Evolutionary conservation across 371 early-diverging fungal species (phyloP), one percentile per base, ranked within the genome.

Genomic region (Circinella minor): DNA sequence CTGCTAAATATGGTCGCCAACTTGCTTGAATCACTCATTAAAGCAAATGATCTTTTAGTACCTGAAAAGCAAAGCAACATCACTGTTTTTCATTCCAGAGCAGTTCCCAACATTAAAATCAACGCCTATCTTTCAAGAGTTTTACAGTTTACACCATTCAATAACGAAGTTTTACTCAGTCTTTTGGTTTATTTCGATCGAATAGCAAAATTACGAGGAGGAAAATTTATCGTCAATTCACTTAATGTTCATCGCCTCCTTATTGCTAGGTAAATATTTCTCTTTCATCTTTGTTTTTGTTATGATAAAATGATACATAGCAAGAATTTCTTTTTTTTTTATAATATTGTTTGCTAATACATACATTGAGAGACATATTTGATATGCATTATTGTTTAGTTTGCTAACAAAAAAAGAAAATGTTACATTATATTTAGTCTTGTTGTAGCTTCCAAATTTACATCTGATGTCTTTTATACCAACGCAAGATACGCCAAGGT

Each of bases 151-250:
- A 92, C 94, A 2, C 87, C 91, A 5, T 88, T 94, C 67, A 90
- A 92, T 61, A 93, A 91, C 43, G 89, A 91, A 69, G 90, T 88
- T 1, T 79, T 96, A 17, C 73, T 96, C 3, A 86, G 91, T 3
- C 74, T 94, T 1, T 81, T 96, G 14, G 88, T 97, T 18, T 97
- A 94, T 76, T 88, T 97, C 69, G 96, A 97, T 75, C 88, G 96
- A n/a, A 90, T 95, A 54, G 86, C 87, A 4, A 77, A 84, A 36
- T 18, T 68, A 27, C 63, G 72, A 18, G 51, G 51, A 36, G 63
- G 63, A 17, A 70, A 71, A 37, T 79, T 91, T 37, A 81, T 89
- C 46, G 78, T 94, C 61, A 90, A 83, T 75, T 90, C 92, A 27
- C 89, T 86, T 73, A 95, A 93, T 71, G 87, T 95, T 18, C 96